Evolutionary conservation across 2,329 filamentous ascomycete genomes (phyloP), one percentile per base, ranked within the genome.

Genomic region (Cordyceps cateniannulata): DNA sequence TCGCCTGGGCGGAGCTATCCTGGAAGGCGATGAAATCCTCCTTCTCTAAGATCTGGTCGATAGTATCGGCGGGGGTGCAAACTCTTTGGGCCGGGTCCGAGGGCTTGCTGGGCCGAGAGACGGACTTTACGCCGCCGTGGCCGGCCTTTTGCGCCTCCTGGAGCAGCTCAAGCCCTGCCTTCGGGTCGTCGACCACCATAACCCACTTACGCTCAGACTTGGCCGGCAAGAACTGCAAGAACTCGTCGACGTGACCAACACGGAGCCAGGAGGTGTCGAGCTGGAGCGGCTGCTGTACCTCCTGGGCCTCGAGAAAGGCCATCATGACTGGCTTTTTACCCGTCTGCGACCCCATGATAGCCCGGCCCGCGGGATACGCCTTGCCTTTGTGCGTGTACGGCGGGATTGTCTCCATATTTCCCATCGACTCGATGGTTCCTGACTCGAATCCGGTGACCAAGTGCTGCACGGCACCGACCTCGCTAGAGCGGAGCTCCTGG

Each of bases 221-320:
- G 1, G 62, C 62, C 1, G 69, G 69, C 0, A 71, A 51, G 20
- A 71, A 71, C n/a, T 71, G 69, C 1, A 71, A 29, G 20, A 69
- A 70, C 61, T 71, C 69, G 44, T 70, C 69, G 0, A 69, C 66
- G 27, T 71, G 69, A 4, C 69, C 69, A 8, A 71, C 63, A 0
- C 18, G 25, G 3, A 71, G 40, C 69, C 69, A 71, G 1, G 42
- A 62, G 3, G 67, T 69, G 32, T 71, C 73, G 0, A 77, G 64
- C 0, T 69, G 57, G 2, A 77, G 59, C 0, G 75, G 72, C 5
- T 69, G 63, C 48, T 77, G 74, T 1, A 69, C 61, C 25, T 70
- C 70, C 53, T 77, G 75, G 0, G 69, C 71, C 5, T 67, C 54
- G 5, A 77, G 63, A 29, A 71, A 72, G 1, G 62, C 59, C 1